Evolutionary conservation across 768 basidiomycete genomes (phyloP), one percentile per base, ranked within the genome.

Genomic region (Mycena alexandri): DNA sequence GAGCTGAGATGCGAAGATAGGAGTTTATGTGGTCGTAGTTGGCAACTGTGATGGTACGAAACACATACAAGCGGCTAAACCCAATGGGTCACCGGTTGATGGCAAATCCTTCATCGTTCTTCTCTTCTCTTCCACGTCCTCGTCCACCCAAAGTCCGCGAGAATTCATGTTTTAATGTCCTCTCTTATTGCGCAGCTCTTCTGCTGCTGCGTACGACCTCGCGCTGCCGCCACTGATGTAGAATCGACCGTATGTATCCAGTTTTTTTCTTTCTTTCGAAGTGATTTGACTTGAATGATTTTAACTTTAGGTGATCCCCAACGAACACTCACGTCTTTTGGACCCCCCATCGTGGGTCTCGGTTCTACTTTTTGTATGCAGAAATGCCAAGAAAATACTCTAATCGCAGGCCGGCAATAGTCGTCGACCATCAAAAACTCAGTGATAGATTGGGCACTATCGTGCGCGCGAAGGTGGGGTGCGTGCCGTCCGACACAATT

Each of bases 381-480:
- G 16, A 41, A 2, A 13, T n/a, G n/a, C 42, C 12, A 3, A 36
- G 22, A 43, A 53, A 43, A 29, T 53, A n/a, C 19, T 29, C 29
- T 29, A 9, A 8, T 21, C 11, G 9, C 36, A 67, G 65, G 19
- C 65, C 58, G 14, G 42, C 51, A 29, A 41, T 34, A 19, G 50
- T 38, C 38, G 60, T 67, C 25, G 66, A 57, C 60, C 66, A 56
- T 41, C 52, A 67, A 55, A 50, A n/a, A 36, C 66, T 67, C 36
- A 43, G 17, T 29, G 66, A 67, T 56, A 54, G 60, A 51, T 61
- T 61, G 24, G 60, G 38, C 6, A 56, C 54, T 2, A 67, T 67
- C 53, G 66, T 67, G 13, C 66, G 66, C 17, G 60, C 66, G 10
- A 67, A 67, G 48, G 66, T 62, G 41, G 66, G 66, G 66, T 67